Evolutionary conservation across 208 protist species (phyloP), one percentile per base, ranked within the genome.

Genomic region (Trypanosoma avium): DNA sequence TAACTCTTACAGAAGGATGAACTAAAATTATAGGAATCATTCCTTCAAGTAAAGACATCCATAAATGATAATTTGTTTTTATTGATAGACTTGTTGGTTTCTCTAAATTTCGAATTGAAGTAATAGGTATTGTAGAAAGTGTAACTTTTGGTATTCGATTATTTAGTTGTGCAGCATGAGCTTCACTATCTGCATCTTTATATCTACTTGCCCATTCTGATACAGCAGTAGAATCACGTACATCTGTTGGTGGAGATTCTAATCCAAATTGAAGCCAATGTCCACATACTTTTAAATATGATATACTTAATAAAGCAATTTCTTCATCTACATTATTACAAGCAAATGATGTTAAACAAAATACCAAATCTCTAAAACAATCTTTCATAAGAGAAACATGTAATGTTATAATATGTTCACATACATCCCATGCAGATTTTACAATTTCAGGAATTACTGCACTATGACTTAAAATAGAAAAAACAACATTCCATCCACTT

Each of bases 231-330:
- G 84, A 60, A 32, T 68, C 45, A 3, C 75, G 73, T 26, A 86
- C 73, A 8, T 90, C 81, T 17, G 54, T 43, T 33, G 84, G 81
- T 1, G 84, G 83, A 6, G 76, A 50, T 70, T 90, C 81, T 9
- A 94, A 79, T 32, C 89, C 89, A 73, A 83, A 92, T 65, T 88
- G 81, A 47, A 95, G 75, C 86, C 89, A 95, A 56, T 87, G 82
- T 10, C 77, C 89, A 57, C 83, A 92, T 27, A 80, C 81, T 19
- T 83, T 79, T 8, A 92, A 68, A 62, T 91, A 87, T 17, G 89
- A 92, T 29, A 83, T 79, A 56, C 72, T 76, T 15, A 65, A 61
- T 59, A 93, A 72, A 22, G 88, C 74, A 49, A 94, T 75, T 38
- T 62, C 62, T 65, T 88, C 80, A 59, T 83, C 54, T 5, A 60